These are phyloP conservation scores for Epichloe sibirici DNA, from an alignment of 2,329 filamentous ascomycete species.

Conservation along the genomic window DNA sequence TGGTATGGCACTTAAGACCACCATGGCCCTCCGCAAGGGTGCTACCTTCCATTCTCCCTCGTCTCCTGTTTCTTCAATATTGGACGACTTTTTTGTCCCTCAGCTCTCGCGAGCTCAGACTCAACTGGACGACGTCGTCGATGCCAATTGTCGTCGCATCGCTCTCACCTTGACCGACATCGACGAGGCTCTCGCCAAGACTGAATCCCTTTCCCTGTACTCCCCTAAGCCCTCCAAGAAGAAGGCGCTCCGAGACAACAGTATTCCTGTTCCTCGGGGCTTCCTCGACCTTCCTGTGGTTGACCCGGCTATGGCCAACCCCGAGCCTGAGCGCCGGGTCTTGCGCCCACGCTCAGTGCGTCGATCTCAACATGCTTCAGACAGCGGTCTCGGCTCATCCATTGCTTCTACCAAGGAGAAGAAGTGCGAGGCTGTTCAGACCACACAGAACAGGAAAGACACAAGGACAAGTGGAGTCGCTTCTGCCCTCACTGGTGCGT, in stretches of 20 bases:
- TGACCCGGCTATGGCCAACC: conserved; percentile 33
- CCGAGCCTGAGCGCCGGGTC: conserved; percentile 33
- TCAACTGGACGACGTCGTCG: conserved; percentile 58
- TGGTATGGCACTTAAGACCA: conserved; percentile 24
- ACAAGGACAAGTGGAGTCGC: conserved; percentile 23
- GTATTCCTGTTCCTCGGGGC: conserved; percentile 46
- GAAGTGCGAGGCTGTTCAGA: conserved; percentile 31
- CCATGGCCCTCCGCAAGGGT: conserved; percentile 50
- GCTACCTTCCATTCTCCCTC: conserved; percentile 50
- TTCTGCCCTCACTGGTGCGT: conserved; percentile 47
- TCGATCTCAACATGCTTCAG: conserved; percentile 56
- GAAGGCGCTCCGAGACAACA: conserved; percentile 37
- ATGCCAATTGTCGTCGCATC: conserved; percentile 56
- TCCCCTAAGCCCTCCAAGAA: conserved; percentile 19
- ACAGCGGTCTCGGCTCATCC: conserved; percentile 81
- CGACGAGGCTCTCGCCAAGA: conserved; percentile 46
- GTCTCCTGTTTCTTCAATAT: conserved; percentile 28
- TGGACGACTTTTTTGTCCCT: conserved; percentile 32
- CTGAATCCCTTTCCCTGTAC: conserved; percentile 27
- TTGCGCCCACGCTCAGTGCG: conserved; percentile 43
- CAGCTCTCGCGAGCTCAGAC: conserved; percentile 56
- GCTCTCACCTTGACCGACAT: conserved; percentile 53
- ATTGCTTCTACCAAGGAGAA: conserved; percentile 50
- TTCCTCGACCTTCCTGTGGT: conserved; percentile 45
- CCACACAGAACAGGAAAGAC: conserved; percentile 13